Evolutionary conservation across 2,329 filamentous ascomycete species (phyloP), one percentile per base, ranked within the genome.

Genomic region (Neopestalotiopsis clavispora): DNA sequence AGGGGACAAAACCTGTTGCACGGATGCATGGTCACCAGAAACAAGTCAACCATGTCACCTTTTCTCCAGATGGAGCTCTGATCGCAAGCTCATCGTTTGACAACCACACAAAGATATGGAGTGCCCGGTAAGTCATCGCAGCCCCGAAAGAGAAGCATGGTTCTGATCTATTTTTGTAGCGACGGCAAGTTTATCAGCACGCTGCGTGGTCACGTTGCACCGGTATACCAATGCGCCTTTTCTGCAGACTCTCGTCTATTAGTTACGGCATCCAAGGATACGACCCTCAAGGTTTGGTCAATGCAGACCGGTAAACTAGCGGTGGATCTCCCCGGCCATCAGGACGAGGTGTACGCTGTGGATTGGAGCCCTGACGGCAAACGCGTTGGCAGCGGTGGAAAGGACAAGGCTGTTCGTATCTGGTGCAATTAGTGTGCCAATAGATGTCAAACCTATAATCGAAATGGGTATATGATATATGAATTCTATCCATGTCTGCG

Each of bases 361-460:
- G 95, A 98, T 79, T 98, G 95, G 96, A 95, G 93, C 74, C 92
- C 94, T 0, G 95, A 98, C 78, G 96, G 96, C 9, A 89, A 94
- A 74, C 91, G 91, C 74, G 95, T 98, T 17, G 94, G 91, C 20
- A 97, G 94, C 79, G 96, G 95, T 67, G 96, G 96, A 10, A 95
- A 95, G 78, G 96, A 99, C 80, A 98, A 97, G 80, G 89, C 89
- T 2, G 89, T 92, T 23, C 84, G 89, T 72, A 80, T 91, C 57
- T 92, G 90, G 90, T 84, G 88, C 73, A 64, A 64, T 38, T 64
- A 64, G 45, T 52, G 45, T n/a, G 45, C n/a, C 45, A 52, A 52
- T 52, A 20, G 17, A 52, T 52, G 45, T 52, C 7, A n/a, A 17
- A 52, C n/a, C 14, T 7, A 52, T n/a, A 45, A 45, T 45, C 42